Conservation (phyloP, 2,329 filamentous ascomycete species). For the Sphaerulina populicola region DNA sequence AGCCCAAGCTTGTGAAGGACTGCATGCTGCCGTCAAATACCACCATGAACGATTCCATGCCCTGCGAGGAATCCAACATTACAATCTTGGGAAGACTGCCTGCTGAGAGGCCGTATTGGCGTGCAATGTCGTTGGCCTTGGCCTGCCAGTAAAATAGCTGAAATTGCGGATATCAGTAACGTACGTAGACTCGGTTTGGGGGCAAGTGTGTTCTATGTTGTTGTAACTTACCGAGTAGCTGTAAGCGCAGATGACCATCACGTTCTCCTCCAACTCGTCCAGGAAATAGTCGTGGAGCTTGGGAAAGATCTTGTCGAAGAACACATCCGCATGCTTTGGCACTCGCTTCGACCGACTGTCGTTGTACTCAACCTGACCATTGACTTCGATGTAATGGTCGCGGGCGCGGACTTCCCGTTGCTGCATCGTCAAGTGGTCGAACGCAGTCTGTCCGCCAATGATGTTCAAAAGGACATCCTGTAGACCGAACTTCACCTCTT, state of each 20-base stretch:
- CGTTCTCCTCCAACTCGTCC: slow-evolving; percentile 9
- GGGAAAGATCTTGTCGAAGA: slow-evolving; percentile 16
- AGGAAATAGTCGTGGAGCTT: slow-evolving; percentile 11
- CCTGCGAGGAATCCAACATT: slow-evolving; percentile 14
- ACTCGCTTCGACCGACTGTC: slow-evolving; percentile 7
- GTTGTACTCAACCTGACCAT: background rate
- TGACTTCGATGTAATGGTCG: slow-evolving; percentile 15
- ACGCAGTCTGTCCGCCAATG: background rate
- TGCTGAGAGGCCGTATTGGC: background rate
- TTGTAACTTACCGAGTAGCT: slow-evolving; percentile 9
- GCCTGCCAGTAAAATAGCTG: background rate
- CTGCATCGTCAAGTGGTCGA: background rate
- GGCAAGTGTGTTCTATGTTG: background rate
- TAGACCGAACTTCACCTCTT: slow-evolving; percentile 8
- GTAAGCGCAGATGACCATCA: slow-evolving; percentile 19
- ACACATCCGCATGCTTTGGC: slow-evolving; percentile 12
- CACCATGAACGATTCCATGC: slow-evolving; percentile 18
- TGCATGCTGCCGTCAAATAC: slow-evolving; percentile 14
- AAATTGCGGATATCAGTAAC: background rate
- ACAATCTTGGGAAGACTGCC: slow-evolving; percentile 12
- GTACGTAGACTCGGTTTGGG: background rate
- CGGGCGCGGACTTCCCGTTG: background rate
- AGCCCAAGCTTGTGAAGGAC: background rate
- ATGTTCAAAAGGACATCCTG: slow-evolving; percentile 6
- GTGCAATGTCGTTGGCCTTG: background rate